These are phyloP conservation scores for Penicillium expansum DNA, from an alignment of 2,329 filamentous ascomycete species.

Conservation along the genomic window DNA sequence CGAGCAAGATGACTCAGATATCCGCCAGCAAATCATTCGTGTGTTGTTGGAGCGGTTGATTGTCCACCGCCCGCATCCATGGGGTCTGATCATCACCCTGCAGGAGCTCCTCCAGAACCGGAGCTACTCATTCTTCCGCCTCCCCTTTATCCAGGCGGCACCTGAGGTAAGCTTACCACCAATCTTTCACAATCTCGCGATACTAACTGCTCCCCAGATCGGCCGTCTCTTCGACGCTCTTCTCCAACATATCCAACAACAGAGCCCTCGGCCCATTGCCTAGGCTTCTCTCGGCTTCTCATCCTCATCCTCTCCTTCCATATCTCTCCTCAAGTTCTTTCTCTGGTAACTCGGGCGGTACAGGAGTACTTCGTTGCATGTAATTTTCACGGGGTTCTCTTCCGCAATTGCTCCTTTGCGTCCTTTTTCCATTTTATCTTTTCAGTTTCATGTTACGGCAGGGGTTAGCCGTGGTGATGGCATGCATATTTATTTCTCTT, in stretches of 20 bases:
- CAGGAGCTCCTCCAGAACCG: constrained; percentile 89
- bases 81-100: constrained; percentile 86
- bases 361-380: constrained; percentile 15
- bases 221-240: constrained; percentile 47
- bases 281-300: constrained; percentile 21
- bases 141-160: constrained; percentile 85
- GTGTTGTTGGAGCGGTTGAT: constrained; percentile 84
- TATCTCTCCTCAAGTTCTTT: constrained; percentile 10
- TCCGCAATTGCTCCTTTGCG: constrained; percentile 19
- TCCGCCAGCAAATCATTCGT: constrained; percentile 87
- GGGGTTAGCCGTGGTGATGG: constrained; percentile 24
- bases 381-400: constrained; percentile 20
- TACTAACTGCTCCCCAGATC: constrained; percentile 33
- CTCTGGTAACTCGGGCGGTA: constrained; percentile 10
- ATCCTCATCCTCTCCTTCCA: constrained; percentile 7
- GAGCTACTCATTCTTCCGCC: constrained; percentile 85
- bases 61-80: constrained; percentile 88
- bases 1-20: constrained; percentile 70
- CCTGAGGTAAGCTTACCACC: constrained; percentile 65
- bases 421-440: constrained; percentile 16
- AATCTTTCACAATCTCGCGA: neutral
- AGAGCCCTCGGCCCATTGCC: constrained; percentile 46
- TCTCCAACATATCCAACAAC: constrained; percentile 47
- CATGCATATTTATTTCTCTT: constrained; percentile 27
- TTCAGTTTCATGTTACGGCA: constrained; percentile 26